A percentile compares a stretch with the other conserved stretches of the same genome.
Conservation (phyloP, 805 yeast genomes). For the Pichia deserticola region DNA sequence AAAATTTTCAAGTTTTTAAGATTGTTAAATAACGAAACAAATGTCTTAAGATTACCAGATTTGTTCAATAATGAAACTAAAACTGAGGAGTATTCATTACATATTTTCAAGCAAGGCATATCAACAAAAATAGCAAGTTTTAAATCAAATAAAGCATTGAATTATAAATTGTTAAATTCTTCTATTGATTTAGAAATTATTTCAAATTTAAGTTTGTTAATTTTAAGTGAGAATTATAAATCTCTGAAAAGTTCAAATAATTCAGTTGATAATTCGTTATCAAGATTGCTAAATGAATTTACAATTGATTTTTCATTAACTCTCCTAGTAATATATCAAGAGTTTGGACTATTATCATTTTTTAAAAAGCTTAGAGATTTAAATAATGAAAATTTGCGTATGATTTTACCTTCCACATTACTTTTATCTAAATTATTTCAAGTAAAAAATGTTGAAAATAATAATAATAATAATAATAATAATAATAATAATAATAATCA, state of each 20-base stretch:
- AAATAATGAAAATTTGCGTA: conserved; percentile 9
- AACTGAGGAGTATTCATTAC: conserved; percentile 9
- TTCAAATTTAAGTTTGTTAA: conserved; percentile 18
- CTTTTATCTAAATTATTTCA: conserved; percentile 19
- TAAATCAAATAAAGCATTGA: conserved; percentile 19
- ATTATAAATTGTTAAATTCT: conserved; percentile 21
- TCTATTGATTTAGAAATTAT: conserved; percentile 18
- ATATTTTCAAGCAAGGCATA: conserved; percentile 18
- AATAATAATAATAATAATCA: no score
- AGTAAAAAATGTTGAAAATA: neutral
- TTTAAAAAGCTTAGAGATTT: conserved; percentile 21
- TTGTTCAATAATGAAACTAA: neutral
- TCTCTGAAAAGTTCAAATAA: conserved; percentile 2
- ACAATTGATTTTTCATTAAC: conserved; percentile 12
- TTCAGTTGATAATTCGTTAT: conserved; percentile 9
- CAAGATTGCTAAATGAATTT: conserved; percentile 10
- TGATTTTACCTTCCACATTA: conserved; percentile 22
- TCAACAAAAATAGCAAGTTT: conserved; percentile 24
- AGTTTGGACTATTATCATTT: conserved; percentile 35
- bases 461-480: neutral
- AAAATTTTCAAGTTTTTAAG: conserved; percentile 17
- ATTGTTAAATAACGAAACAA: conserved; percentile 15
- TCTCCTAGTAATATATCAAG: conserved; percentile 21
- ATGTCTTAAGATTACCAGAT: conserved; percentile 9
- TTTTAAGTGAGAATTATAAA: conserved; percentile 17